Conservation (phyloP, 2,329 filamentous ascomycete species). For the Aspergillus persii region DNA sequence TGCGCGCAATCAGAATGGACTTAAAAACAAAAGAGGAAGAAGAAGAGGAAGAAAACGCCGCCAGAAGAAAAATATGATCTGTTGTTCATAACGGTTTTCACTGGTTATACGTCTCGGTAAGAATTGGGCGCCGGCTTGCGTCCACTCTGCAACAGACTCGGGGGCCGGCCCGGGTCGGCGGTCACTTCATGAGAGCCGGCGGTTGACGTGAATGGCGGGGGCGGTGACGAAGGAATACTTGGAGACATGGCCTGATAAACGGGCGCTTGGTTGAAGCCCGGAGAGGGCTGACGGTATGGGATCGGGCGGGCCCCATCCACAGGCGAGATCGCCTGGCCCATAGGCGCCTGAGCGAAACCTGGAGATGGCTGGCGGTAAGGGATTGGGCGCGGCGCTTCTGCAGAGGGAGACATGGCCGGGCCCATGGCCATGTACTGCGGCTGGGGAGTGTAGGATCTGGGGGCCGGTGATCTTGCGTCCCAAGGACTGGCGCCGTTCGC, state of each 20-base stretch:
- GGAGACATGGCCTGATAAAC: slow-evolving; percentile 22
- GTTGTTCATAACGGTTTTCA: not conserved
- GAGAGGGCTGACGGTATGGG: slow-evolving; percentile 22
- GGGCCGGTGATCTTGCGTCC: slow-evolving; percentile 17
- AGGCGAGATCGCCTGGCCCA: slow-evolving; percentile 21
- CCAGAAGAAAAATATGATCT: not conserved
- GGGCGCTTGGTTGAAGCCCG: slow-evolving; percentile 13
- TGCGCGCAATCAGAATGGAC: not conserved
- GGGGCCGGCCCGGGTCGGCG: slow-evolving; percentile 32
- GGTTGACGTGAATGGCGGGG: slow-evolving; percentile 29
- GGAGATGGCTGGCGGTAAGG: slow-evolving; percentile 23
- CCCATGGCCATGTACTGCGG: slow-evolving; percentile 24
- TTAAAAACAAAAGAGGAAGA: not conserved
- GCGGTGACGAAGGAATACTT: slow-evolving; percentile 25
- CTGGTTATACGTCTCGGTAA: slow-evolving; percentile 32
- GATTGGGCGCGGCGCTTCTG: slow-evolving; percentile 16
- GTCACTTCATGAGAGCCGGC: slow-evolving; percentile 16
- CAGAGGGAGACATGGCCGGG: slow-evolving; percentile 18
- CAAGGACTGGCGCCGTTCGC: slow-evolving; percentile 4
- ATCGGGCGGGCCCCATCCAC: slow-evolving; percentile 16
- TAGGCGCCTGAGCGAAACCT: slow-evolving; percentile 9
- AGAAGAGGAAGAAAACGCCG: not conserved
- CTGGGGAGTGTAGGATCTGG: slow-evolving; percentile 23
- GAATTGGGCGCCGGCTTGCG: slow-evolving; percentile 36
- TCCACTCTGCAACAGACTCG: slow-evolving; percentile 41